Evolutionary conservation across 306 rosid genomes (phyloP).

Genomic region (Fagus sylvatica): DNA sequence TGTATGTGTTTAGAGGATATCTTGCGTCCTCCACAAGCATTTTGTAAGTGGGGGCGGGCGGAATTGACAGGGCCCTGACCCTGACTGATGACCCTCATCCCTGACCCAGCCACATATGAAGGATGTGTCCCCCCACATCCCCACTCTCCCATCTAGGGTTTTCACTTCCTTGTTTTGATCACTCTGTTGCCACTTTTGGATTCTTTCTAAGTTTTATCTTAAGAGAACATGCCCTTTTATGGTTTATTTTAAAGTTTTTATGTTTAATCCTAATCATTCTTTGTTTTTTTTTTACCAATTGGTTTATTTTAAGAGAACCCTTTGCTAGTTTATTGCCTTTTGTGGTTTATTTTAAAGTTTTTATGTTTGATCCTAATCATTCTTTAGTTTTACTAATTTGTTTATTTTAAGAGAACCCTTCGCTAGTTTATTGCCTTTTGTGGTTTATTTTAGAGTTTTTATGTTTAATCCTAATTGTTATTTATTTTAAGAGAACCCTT

Average conservation of each 20-base stretch:
- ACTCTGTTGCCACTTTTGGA: conserved; percentile 27
- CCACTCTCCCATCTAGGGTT: conserved; percentile 31
- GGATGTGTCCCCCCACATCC: not conserved
- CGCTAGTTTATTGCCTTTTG: no score
- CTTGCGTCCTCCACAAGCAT: conserved; percentile 62
- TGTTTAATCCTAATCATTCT: not conserved
- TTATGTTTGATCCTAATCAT: no score
- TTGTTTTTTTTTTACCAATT: no score
- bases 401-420: no score
- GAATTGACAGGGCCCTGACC: conserved; percentile 49
- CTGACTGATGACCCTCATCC: conserved; percentile 13
- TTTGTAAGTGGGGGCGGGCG: conserved; percentile 43
- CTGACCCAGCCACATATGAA: conserved; percentile 6
- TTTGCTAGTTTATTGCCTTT: no score
- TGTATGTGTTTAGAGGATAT: conserved; percentile 20
- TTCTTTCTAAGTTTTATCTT: conserved; percentile 3
- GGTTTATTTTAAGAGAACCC: no score
- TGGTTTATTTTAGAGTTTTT: no score
- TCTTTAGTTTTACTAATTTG: no score
- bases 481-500: no score
- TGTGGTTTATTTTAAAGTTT: no score
- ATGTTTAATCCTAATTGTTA: no score
- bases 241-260: not conserved
- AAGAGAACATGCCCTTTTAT: not conserved
- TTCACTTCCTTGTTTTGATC: conserved; percentile 19